Conservation (phyloP, 192 early-diverging fungal species). For the Coemansia biformis region DNA sequence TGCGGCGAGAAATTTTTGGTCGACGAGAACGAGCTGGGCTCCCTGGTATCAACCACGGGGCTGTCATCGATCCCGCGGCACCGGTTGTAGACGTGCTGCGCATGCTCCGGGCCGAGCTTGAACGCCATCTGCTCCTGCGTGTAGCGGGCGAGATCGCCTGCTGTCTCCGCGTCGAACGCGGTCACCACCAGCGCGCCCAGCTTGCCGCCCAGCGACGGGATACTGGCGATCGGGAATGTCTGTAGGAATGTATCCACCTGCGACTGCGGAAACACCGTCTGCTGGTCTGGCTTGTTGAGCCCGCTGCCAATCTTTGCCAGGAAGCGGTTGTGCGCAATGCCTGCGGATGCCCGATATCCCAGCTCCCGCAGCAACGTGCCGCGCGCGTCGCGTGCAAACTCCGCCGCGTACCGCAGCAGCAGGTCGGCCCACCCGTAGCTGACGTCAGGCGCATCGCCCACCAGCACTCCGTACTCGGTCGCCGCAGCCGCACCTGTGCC, state of each 20-base stretch:
- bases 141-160: slow-evolving; percentile 30
- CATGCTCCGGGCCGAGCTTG: slow-evolving; percentile 28
- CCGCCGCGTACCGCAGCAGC: slow-evolving; percentile 69
- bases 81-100: slow-evolving; percentile 23
- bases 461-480: slow-evolving; percentile 49
- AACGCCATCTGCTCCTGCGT: slow-evolving; percentile 32
- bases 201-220: slow-evolving; percentile 83
- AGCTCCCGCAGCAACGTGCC: slow-evolving; percentile 58
- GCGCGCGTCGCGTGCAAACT: slow-evolving; percentile 64
- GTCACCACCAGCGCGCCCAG: slow-evolving; percentile 67
- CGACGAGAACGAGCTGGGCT: slow-evolving; percentile 28
- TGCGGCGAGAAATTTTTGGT: slow-evolving; percentile 36
- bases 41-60: slow-evolving; percentile 26
- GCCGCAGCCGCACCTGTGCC: slow-evolving; percentile 7
- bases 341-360: slow-evolving; percentile 73
- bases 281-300: slow-evolving; percentile 73
- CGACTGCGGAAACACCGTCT: slow-evolving; percentile 66
- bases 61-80: slow-evolving; percentile 49
- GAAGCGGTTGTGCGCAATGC: slow-evolving; percentile 80
- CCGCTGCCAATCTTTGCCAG: slow-evolving; percentile 82
- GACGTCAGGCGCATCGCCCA: slow-evolving; percentile 24
- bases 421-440: slow-evolving; percentile 66
- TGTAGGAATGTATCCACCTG: slow-evolving; percentile 59
- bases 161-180: slow-evolving; percentile 50
- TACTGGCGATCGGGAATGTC: slow-evolving; percentile 64